A percentile compares a stretch with the other conserved stretches of the same genome.
These are phyloP conservation scores for Daldinia childiae DNA, from an alignment of 495 filamentous ascomycete genomes.

Conservation along the genomic window DNA sequence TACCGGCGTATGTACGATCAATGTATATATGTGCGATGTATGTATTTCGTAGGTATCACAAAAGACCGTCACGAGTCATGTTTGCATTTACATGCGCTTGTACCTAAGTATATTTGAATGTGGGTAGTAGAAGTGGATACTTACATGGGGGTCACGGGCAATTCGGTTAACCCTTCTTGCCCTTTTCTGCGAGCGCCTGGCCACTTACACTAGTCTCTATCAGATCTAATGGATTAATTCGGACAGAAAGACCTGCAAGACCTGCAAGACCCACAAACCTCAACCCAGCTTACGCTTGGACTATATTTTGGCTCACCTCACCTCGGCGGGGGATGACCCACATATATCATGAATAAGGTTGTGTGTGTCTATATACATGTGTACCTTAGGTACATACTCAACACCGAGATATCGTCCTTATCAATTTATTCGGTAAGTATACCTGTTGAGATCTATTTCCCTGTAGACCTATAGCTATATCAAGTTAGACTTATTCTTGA, in stretches of 20 bases:
- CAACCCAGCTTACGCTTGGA: slow-evolving; percentile 18
- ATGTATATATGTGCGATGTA: neutral
- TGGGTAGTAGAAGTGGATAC: neutral
- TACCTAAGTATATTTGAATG: slow-evolving; percentile 7
- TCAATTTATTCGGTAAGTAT: slow-evolving; percentile 12
- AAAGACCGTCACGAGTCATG: slow-evolving; percentile 4
- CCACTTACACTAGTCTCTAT: too few species aligned
- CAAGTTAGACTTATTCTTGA: slow-evolving; percentile 25
- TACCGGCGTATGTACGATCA: neutral
- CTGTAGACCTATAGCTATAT: slow-evolving; percentile 24
- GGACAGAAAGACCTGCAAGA: neutral
- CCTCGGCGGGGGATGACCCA: slow-evolving; percentile 28
- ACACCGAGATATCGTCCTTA: too few species aligned
- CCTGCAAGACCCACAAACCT: neutral
- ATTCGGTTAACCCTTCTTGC: slow-evolving; percentile 36
- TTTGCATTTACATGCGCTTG: slow-evolving; percentile 9
- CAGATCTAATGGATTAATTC: neutral
- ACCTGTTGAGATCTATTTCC: slow-evolving; percentile 21
- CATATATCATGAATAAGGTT: neutral
- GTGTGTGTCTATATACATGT: neutral
- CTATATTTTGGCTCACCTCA: slow-evolving; percentile 35
- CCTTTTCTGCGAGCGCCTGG: neutral
- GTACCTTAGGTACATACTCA: neutral
- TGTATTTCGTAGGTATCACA: slow-evolving; percentile 1
- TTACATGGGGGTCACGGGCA: slow-evolving; percentile 23